These are phyloP conservation scores for Trichosporon ovoides DNA, from an alignment of 1,284 basidiomycete genomes.

Conservation along the genomic window DNA sequence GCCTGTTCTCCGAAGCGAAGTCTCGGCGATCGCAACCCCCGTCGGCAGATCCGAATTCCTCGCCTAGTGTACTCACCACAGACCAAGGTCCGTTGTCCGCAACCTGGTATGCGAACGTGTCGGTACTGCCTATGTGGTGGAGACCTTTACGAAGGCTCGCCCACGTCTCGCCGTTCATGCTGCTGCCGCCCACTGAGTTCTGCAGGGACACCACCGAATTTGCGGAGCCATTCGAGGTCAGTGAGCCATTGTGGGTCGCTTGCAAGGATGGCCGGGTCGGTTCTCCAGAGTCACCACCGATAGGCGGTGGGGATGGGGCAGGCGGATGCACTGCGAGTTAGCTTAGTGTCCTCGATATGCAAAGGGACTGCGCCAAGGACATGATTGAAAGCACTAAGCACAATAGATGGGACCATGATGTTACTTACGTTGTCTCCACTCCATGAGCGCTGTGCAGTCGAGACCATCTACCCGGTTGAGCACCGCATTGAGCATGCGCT, in stretches of 20 bases:
- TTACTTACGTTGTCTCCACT: conserved; percentile 44
- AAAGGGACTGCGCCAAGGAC: too few relatives aligned
- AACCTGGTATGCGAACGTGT: neutral
- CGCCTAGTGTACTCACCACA: conserved; percentile 1
- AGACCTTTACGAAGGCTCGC: neutral
- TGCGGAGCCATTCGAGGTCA: neutral
- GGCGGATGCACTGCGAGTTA: conserved; percentile 31
- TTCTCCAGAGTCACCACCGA: conserved; percentile 9
- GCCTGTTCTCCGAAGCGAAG: neutral
- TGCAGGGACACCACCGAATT: neutral
- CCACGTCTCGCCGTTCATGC: neutral
- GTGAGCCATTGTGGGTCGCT: neutral
- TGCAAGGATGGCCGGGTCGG: conserved; percentile 8
- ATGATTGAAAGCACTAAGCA: too few relatives aligned
- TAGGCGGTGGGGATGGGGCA: conserved; percentile 26
- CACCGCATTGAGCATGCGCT: conserved; percentile 40
- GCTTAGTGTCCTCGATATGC: neutral
- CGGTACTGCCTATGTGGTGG: neutral
- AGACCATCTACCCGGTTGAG: conserved; percentile 35
- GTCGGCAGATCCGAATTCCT: too few relatives aligned
- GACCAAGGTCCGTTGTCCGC: conserved; percentile 8
- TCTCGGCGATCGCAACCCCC: neutral
- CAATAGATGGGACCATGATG: too few relatives aligned
- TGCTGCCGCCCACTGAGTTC: neutral
- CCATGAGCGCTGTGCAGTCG: conserved; percentile 31